These are phyloP conservation scores for Strobilomyces confusus DNA, from an alignment of 768 basidiomycete genomes.

Conservation along the genomic window DNA sequence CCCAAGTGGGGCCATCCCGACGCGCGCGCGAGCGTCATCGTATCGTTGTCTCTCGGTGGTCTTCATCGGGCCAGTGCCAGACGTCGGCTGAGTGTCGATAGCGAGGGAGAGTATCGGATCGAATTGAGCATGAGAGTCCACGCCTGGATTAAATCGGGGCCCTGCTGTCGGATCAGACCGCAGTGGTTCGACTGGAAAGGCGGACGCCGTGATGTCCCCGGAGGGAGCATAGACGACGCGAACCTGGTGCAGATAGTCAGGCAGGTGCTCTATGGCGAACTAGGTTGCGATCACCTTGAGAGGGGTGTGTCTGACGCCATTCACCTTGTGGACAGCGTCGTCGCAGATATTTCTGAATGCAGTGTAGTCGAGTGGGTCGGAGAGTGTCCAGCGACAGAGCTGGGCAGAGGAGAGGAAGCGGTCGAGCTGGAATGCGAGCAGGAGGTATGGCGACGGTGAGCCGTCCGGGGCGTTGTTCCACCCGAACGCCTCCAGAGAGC, in stretches of 20 bases:
- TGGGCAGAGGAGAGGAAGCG: slow-evolving; percentile 52
- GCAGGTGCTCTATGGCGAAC: neutral
- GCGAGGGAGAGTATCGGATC: slow-evolving; percentile 42
- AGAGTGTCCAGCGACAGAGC: slow-evolving; percentile 48
- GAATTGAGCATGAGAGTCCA: slow-evolving; percentile 23
- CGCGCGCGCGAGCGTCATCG: slow-evolving; percentile 58
- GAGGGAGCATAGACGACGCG: slow-evolving; percentile 46
- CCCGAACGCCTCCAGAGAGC: slow-evolving; percentile 34
- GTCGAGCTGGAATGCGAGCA: slow-evolving; percentile 57
- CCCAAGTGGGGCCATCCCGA: slow-evolving; percentile 37
- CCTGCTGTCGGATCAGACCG: slow-evolving; percentile 37
- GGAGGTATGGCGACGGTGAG: slow-evolving; percentile 55
- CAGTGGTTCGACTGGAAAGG: slow-evolving; percentile 32
- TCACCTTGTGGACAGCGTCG: slow-evolving; percentile 35
- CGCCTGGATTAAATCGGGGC: slow-evolving; percentile 34
- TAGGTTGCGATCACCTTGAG: slow-evolving; percentile 22
- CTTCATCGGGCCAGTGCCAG: slow-evolving; percentile 56
- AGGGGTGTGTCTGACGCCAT: slow-evolving; percentile 6
- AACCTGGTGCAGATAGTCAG: slow-evolving; percentile 35
- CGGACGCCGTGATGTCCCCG: slow-evolving; percentile 36
- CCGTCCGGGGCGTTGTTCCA: slow-evolving; percentile 59
- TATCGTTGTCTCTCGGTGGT: slow-evolving; percentile 64
- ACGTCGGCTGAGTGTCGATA: slow-evolving; percentile 53
- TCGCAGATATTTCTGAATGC: slow-evolving; percentile 44
- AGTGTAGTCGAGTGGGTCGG: slow-evolving; percentile 34